Conservation (phyloP, 1,284 basidiomycete species). For the Pseudozyma tsukubaensis region DNA sequence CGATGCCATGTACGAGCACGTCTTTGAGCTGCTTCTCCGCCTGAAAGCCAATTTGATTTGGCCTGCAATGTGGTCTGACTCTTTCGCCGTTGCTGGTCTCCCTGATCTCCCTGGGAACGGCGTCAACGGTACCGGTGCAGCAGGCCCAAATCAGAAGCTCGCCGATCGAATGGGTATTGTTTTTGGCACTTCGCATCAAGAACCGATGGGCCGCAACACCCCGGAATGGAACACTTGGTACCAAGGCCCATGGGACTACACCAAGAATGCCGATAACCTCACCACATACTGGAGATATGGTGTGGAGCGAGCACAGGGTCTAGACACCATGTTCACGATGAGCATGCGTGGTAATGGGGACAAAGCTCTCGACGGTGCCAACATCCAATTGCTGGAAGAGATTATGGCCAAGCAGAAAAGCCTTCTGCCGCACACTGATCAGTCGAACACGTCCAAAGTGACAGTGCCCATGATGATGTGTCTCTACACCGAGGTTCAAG, state of each 20-base stretch:
- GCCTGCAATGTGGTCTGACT: conserved; percentile 71
- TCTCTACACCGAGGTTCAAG: conserved; percentile 76
- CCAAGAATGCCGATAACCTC: conserved; percentile 73
- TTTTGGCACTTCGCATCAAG: conserved; percentile 73
- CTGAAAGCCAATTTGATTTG: conserved; percentile 79
- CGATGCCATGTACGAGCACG: conserved; percentile 75
- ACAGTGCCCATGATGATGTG: conserved; percentile 76
- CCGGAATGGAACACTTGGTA: conserved; percentile 75
- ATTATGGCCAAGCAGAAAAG: conserved; percentile 76
- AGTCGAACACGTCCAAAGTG: conserved; percentile 72
- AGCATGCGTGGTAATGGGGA: conserved; percentile 78
- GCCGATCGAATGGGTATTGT: conserved; percentile 78
- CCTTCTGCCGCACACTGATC: conserved; percentile 71
- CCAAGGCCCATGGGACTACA: conserved; percentile 76
- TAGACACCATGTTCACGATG: conserved; percentile 76
- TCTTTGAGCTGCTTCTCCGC: conserved; percentile 75
- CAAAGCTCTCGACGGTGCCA: conserved; percentile 30
- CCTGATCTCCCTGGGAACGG: conserved; percentile 20
- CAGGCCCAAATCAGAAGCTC: conserved; percentile 74
- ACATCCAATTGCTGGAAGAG: conserved; percentile 32
- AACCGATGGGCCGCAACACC: conserved; percentile 69
- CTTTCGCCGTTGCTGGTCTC: conserved; percentile 77
- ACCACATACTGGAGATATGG: conserved; percentile 76
- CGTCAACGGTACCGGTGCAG: conserved; percentile 19
- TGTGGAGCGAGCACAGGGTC: conserved; percentile 74